A percentile compares a stretch with the other conserved stretches of the same genome.
phyloP scores from a whole-genome alignment of 495 filamentous ascomycete genomes.

The Hyaloscypha hepaticicola region DNA sequence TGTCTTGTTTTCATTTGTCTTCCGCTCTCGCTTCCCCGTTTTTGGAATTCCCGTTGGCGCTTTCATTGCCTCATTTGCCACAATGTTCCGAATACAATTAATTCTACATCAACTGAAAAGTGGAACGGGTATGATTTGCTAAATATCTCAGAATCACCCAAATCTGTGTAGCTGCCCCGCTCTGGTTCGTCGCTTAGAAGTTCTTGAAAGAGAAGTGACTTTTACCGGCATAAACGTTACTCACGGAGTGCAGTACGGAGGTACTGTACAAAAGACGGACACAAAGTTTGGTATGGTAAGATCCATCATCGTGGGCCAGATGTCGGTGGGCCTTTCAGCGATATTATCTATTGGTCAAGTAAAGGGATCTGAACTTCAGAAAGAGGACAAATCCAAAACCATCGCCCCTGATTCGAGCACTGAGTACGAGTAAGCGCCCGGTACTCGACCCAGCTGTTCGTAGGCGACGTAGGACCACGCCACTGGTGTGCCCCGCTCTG shows the following conservation, averaged over 20 bases:
- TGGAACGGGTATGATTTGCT: neutral
- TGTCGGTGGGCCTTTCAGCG: neutral
- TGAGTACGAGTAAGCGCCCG: neutral
- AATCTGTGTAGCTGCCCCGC: neutral
- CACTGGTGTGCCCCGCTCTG: neutral
- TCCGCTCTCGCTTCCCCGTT: neutral
- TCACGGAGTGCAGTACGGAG: too few relatives aligned
- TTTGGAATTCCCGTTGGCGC: neutral
- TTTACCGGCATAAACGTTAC: too few relatives aligned
- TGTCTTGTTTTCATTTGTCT: neutral
- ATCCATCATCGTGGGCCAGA: neutral
- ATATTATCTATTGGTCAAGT: neutral
- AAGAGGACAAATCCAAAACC: neutral
- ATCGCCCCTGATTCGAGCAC: neutral
- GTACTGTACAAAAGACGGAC: too few relatives aligned
- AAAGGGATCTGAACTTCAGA: neutral
- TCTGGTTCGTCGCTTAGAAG: neutral
- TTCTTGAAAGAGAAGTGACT: neutral
- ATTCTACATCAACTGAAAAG: too few relatives aligned
- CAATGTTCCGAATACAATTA: neutral
- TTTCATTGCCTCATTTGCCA: neutral
- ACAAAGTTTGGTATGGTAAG: neutral
- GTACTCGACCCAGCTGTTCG: neutral
- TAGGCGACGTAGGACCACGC: neutral
- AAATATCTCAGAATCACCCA: neutral